Evolutionary conservation across 345 rosid genomes (phyloP).

Genomic region (Eucalyptus camaldulensis): DNA sequence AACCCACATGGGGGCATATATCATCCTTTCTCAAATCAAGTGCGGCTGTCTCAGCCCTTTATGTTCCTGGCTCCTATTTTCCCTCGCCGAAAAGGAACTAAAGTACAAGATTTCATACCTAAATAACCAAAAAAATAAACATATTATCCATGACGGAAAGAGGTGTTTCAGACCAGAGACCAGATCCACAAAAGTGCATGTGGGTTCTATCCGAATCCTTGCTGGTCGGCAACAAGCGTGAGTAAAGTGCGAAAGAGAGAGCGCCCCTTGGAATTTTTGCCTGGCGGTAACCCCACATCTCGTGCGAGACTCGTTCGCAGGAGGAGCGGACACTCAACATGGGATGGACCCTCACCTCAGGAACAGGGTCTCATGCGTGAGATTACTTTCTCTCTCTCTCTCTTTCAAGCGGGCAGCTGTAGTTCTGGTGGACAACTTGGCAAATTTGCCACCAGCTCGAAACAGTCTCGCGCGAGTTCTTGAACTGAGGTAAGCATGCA

Average conservation of each 20-base stretch:
- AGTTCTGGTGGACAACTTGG: not conserved
- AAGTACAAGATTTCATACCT: not conserved
- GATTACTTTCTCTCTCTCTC: not conserved
- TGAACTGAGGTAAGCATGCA: not conserved
- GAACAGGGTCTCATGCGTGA: not conserved
- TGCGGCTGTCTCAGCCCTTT: not conserved
- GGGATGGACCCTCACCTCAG: not conserved
- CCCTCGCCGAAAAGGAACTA: not conserved
- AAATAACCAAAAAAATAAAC: not conserved
- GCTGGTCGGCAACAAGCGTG: not conserved
- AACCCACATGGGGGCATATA: not conserved
- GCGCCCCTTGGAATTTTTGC: not conserved
- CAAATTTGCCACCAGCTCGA: not conserved
- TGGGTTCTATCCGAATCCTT: conserved; percentile 15
- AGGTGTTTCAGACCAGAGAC: not conserved
- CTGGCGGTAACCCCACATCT: not conserved
- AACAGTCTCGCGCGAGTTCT: not conserved
- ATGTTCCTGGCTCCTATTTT: not conserved
- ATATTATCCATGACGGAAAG: not conserved
- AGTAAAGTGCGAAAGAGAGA: not conserved
- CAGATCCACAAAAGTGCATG: conserved; percentile 12
- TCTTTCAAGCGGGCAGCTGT: not conserved
- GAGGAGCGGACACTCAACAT: not conserved
- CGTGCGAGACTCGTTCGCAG: conserved; percentile 18
- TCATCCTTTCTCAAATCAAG: not conserved